Base-by-base conservation (phyloP, 2,329 filamentous ascomycete species). In the Paecilomyces niveus region DNA sequence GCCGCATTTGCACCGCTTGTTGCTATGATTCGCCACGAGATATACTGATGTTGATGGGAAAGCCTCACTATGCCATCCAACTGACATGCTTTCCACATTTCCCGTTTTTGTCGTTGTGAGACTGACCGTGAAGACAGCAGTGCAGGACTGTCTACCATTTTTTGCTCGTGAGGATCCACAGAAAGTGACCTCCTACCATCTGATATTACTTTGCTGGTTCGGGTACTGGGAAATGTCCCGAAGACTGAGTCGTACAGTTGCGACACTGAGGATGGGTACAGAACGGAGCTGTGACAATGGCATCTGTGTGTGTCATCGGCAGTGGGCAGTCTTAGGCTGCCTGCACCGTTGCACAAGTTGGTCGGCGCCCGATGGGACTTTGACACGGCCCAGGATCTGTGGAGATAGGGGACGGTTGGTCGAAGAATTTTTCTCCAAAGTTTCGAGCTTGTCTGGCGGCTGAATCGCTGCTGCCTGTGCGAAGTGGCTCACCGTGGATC, bases 401-500 rank as follows among this genome's bases (percentile, higher is more conserved):
- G 39, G 39, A 18, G 39, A 21, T 45, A 45, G 3, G 39, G 33
- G 39, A 45, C 39, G 39, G 8, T 9, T n/a, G 35, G 35, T n/a
- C 15, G 39, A 39, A 45, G 39, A 45, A 18, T 18, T 45, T 29
- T 9, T 45, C 39, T 1, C 2, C 39, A 45, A 39, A 39, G 39
- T 45, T 45, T 45, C n/a, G 35, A 39, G 35, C 6, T 39, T 4
- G 13, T 39, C 26, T 29, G 4, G 26, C 26, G n/a, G 49, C 49
- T 52, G 49, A 9, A 22, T 22, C n/a, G 10, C 50, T 52, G 50
- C 50, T 52, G 50, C 50, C 50, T 52, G 50, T 11, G 21, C 21
- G 15, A n/a, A 24, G 21, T 2, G n/a, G 50, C 10, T 58, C 60
- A 54, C 52, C 58, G 52, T 54, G 52, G 52, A 54, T 29, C 31